Evolutionary conservation across 2,329 filamentous ascomycete species (phyloP), one percentile per base, ranked within the genome.

Genomic region (Ophiostoma australiae): DNA sequence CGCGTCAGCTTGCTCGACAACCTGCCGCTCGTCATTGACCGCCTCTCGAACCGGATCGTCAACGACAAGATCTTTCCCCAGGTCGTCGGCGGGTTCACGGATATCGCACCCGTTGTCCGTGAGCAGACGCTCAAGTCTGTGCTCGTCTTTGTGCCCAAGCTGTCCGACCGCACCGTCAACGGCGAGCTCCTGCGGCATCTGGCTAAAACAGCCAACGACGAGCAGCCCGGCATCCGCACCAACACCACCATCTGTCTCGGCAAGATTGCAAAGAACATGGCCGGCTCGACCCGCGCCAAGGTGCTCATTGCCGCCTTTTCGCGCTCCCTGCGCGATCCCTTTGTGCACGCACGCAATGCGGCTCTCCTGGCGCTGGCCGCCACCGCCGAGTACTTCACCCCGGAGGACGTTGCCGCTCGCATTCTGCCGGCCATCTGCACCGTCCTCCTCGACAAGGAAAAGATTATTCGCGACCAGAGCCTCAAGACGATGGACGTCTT

Each of bases 171-270:
- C 52, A 91, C 91, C 8, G 90, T 98, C 75, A 99, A 99, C 75
- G 94, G 95, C 70, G 95, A 99, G 76, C 84, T 99, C 13, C 83
- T 99, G 31, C 91, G 91, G 76, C 91, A 97, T 77, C 85, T 99
- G 37, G 95, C 95, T 63, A 97, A 97, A 79, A 97, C 94, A 1
- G 93, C 95, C 66, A 99, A 98, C 76, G 95, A 99, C 74, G 95
- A 98, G 76, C 94, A 99, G 77, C 93, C 95, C 0, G 95, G 95
- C 0, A 99, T 99, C 74, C 88, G 95, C 73, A 99, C 95, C 10
- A 99, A 99, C 78, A 99, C 95, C 0, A 99, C 95, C 1, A 99
- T 99, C 71, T 98, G 94, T 78, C 82, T 99, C 0, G 95, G 95
- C 31, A 98, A 97, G 77, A 97, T 99, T 75, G 94, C 95, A 17